phyloP scores from a whole-genome alignment of 2,329 filamentous ascomycete genomes.

The Neofusicoccum ribis region DNA sequence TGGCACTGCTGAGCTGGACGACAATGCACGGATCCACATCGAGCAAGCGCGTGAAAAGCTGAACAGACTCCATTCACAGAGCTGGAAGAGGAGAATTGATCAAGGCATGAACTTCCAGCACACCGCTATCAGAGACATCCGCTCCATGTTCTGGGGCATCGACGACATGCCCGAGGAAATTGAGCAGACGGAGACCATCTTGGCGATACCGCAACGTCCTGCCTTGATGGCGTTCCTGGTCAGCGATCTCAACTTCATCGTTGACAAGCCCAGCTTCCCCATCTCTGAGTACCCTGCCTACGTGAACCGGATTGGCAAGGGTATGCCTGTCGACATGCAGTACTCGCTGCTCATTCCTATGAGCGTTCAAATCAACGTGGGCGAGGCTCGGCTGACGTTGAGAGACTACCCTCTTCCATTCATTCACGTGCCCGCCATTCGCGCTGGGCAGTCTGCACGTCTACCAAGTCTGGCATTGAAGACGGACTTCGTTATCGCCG shows the following conservation, averaged over 20 bases:
- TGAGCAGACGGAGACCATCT: constrained; percentile 79
- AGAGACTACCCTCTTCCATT: constrained; percentile 93
- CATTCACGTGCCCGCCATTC: constrained; percentile 83
- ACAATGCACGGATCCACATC: constrained; percentile 69
- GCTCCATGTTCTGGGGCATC: constrained; percentile 76
- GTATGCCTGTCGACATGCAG: constrained; percentile 87
- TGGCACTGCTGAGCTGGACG: constrained; percentile 69
- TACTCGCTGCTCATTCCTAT: constrained; percentile 89
- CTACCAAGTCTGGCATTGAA: constrained; percentile 80
- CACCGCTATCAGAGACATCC: constrained; percentile 74
- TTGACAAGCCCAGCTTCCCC: constrained; percentile 93
- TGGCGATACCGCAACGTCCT: constrained; percentile 82
- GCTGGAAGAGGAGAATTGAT: constrained; percentile 91
- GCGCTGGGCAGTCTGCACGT: constrained; percentile 74
- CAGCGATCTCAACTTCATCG: constrained; percentile 77
- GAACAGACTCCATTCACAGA: constrained; percentile 78
- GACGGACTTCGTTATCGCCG: constrained; percentile 92
- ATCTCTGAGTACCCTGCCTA: constrained; percentile 79
- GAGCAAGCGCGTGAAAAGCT: constrained; percentile 75
- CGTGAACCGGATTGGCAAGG: constrained; percentile 88
- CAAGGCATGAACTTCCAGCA: constrained; percentile 68
- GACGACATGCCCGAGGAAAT: constrained; percentile 79
- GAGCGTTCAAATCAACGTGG: constrained; percentile 85
- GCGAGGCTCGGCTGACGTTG: constrained; percentile 81
- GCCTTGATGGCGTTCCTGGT: constrained; percentile 78